These are phyloP conservation scores for Kickxella alabastrina DNA, from an alignment of 192 early-diverging fungal species.

Conservation along the genomic window DNA sequence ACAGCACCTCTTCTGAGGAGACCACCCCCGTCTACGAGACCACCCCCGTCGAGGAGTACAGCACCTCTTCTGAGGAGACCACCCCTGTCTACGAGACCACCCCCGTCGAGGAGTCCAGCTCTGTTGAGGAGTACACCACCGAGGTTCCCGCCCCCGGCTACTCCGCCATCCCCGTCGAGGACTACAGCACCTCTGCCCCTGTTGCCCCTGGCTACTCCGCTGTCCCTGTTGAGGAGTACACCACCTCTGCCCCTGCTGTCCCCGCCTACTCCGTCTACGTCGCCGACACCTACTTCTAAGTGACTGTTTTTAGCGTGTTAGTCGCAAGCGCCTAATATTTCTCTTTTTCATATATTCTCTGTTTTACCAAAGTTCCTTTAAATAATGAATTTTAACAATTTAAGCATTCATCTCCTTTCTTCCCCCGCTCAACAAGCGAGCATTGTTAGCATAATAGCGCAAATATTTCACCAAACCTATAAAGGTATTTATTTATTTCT, in stretches of 20 bases:
- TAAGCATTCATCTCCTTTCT: no score
- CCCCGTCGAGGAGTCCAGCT: not conserved
- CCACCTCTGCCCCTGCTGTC: not conserved
- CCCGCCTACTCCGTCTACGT: constrained; percentile 21
- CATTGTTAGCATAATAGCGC: no score
- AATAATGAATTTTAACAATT: no score
- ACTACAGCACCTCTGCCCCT: not conserved
- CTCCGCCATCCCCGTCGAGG: not conserved
- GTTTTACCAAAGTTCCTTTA: no score
- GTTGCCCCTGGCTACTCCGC: not conserved
- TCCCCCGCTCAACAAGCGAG: no score
- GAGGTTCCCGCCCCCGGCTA: not conserved
- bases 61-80: not conserved
- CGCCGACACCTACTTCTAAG: constrained; percentile 34
- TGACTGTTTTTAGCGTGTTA: constrained; percentile 4
- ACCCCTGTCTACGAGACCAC: no score
- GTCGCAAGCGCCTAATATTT: constrained; percentile 32
- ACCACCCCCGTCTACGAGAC: not conserved
- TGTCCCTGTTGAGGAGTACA: not conserved
- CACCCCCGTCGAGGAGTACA: not conserved
- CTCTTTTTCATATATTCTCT: no score
- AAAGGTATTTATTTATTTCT: no score
- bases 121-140: constrained; percentile 2
- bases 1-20: not conserved
- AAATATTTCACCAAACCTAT: no score